Base-by-base conservation (phyloP, 2,329 filamentous ascomycete species). In the Dothidotthia symphoricarpi region DNA sequence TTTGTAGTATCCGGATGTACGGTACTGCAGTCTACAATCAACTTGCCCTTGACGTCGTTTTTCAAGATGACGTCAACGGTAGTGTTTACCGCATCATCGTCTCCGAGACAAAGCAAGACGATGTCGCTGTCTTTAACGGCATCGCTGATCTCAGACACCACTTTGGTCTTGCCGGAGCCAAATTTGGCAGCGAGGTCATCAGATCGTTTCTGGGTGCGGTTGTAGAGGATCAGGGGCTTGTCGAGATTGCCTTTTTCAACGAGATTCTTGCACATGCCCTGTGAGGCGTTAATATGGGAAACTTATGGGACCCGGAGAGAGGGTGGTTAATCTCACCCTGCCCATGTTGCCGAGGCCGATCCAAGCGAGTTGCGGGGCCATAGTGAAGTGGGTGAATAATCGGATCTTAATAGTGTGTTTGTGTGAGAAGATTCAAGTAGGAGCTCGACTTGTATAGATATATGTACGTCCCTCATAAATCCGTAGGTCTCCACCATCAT, bases 301-400 rank as follows among this genome's bases (percentile, higher is more conserved):
- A 3, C 22, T 34, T 13, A 36, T 30, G 34, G 33, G 31, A 34
- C 31, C 30, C 22, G 38, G 31, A 31, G 35, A 24, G 16, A 36
- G 31, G 24, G 36, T 37, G 47, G 44, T 27, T 47, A 37, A 27
- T 47, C 78, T 71, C 71, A 85, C 86, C 60, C 83, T 77, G 51
- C 87, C 89, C 81, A 95, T 95, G 65, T 94, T 94, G 35, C 88
- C 88, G 34, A 95, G 76, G 40, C 89, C 88, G 37, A 94, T 81
- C 81, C 82, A 94, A 54, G 88, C 75, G 34, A 93, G 59, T 66
- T 77, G 80, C 31, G 67, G 66, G 33, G 68, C 61, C 69, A 71
- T 71, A 16, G 30, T 56, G 49, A 37, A 12, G 5, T 5, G 31
- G 13, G 7, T 27, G n/a, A 31, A 24, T 28, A 11, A 12, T 31